Base-by-base conservation (phyloP, 192 early-diverging fungal genomes). In the Coemansia sp. region DNA sequence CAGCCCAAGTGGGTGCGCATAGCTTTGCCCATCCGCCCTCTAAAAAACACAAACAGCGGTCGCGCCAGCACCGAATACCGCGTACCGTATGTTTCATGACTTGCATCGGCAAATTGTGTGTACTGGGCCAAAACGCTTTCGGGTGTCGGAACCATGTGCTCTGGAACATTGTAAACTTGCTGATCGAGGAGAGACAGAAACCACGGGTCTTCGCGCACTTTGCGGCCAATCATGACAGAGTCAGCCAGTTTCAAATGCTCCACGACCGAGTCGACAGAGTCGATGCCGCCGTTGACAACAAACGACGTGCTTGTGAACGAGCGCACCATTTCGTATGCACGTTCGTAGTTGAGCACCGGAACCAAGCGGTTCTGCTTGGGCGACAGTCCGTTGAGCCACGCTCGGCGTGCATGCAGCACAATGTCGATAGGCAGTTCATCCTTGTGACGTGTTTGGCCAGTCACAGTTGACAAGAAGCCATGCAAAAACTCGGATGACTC, bases 141-240 rank as follows among this genome's bases (percentile, higher is more conserved):
- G 15, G 45, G 50, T 2, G 11, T 14, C 2, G 80, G 75, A 3
- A 77, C n/a, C 23, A 12, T 8, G 0, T 29, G 9, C 7, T 32
- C 45, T 4, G 69, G 25, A 3, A 68, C 35, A 6, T 66, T 69
- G 57, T 81, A 69, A 0, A 84, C 25, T 19, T 69, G 63, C 11
- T 70, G 73, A 62, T 89, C 88, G 10, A 91, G 63, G 48, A 65
- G 72, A 5, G 84, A 66, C 37, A 91, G 70, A 56, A 91, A 91
- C 75, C 87, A 79, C 12, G 90, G 90, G 43, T 87, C 67, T 43
- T 90, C 83, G 65, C 85, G 85, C 0, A 91, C 65, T 75, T 89
- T 84, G 24, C 90, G 66, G 23, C 90, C 90, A 45, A 92, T 64
- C 90, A 92, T 92, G 38, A 88, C 85, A 1, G 87, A 88, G 62